Evolutionary conservation across 1,284 basidiomycete species (phyloP), one percentile per base, ranked within the genome.

Genomic region (Somion occarium): DNA sequence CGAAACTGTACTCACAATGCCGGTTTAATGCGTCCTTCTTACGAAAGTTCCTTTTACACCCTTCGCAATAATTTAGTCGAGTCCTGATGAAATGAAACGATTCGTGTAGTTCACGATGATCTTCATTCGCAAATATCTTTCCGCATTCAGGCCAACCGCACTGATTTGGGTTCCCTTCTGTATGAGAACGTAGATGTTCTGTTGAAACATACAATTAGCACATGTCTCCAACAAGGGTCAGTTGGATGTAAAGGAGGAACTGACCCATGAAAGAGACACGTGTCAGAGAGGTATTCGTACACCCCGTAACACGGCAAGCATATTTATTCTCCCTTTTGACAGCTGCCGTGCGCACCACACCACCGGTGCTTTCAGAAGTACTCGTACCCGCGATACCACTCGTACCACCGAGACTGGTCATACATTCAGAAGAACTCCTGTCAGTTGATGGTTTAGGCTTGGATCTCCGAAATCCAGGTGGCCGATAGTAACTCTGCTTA

Each of bases 131-230:
- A 56, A 92, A 92, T 30, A 86, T 84, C 69, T 90, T 91, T 46
- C 80, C 83, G 61, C 89, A 92, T 18, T 87, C 88, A 0, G 89
- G 88, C 86, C 88, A 91, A 62, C 86, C 84, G 71, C 89, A 92
- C 62, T 82, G 78, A 73, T 87, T 92, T 22, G 88, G 88, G 56
- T 88, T 83, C 67, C 91, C 88, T 63, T 89, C 85, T 46, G 85
- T 87, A 59, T 92, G 89, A 15, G 85, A 88, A 34, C 87, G 83
- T 60, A 91, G 75, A 61, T 92, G 90, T 20, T 83, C 85, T 83
- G 58, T 42, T 46, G 44, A 46, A 27, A 50, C 22, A 37, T 27
- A 25, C 26, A 51, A 42, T 24, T 41, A 19, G 50, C 59, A 5
- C 1, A 2, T 46, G 18, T 57, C 46, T 11, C 11, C 9, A 37